Percentiles rank a stretch among this genome's conserved stretches.
Conservation (phyloP, 306 rosid genomes). For the Psophocarpus tetragonolobus region DNA sequence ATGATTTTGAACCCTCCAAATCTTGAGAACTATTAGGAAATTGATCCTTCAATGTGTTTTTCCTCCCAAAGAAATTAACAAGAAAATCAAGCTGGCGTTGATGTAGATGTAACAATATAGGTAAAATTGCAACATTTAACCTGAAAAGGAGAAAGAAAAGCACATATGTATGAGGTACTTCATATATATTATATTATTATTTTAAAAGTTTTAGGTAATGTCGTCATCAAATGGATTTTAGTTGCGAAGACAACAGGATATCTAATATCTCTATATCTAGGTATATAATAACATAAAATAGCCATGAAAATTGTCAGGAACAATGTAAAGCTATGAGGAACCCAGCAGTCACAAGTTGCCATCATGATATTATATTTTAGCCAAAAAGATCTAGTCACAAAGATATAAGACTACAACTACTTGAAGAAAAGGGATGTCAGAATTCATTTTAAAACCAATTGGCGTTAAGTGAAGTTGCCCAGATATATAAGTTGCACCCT, state of each 20-base stretch:
- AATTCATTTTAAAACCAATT: no score
- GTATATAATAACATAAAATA: slow-evolving; percentile 10
- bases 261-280: background rate
- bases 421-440: no score
- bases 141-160: slow-evolving; percentile 45
- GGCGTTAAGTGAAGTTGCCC: no score
- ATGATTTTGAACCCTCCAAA: slow-evolving; percentile 57
- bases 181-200: background rate
- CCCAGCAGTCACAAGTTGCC: slow-evolving; percentile 13
- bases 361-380: slow-evolving; percentile 3
- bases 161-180: background rate
- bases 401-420: slow-evolving; percentile 6
- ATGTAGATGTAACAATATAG: slow-evolving; percentile 75
- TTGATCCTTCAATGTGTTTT: slow-evolving; percentile 52
- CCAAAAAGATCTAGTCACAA: background rate
- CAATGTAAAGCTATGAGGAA: slow-evolving; percentile 15
- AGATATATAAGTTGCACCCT: no score
- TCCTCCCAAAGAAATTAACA: slow-evolving; percentile 72
- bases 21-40: slow-evolving; percentile 53
- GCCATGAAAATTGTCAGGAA: background rate
- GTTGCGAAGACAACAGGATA: background rate
- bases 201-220: background rate
- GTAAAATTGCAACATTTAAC: slow-evolving; percentile 70
- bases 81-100: slow-evolving; percentile 89
- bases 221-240: slow-evolving; percentile 6